Base-by-base conservation (phyloP, 2,329 filamentous ascomycete genomes). In the Sporothrix humicola region DNA sequence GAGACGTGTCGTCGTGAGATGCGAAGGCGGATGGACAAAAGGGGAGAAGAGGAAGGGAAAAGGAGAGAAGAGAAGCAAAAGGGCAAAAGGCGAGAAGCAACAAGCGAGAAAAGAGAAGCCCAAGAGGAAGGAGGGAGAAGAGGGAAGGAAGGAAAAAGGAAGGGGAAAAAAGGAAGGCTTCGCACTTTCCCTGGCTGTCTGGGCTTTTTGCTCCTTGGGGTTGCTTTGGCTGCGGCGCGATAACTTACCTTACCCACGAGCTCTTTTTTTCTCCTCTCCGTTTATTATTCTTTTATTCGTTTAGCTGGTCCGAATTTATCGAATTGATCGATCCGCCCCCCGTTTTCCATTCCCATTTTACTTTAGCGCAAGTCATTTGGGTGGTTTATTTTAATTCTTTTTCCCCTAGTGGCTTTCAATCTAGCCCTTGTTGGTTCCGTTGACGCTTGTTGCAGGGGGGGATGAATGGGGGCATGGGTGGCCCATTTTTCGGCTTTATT, bases 191-290 rank as follows among this genome's bases (percentile, higher is more conserved):
- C 63, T 75, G 61, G 69, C 69, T 75, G 73, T 76, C 74, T 74
- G 73, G 73, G 73, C 73, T 73, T 73, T 37, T 8, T 46, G 59
- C 59, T 63, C 59, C 59, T 66, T 74, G 58, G 74, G 75, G 74
- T 77, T 75, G 74, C 72, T 74, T 75, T 76, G 75, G 74, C 73
- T 74, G 73, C 73, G 66, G 74, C 73, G 72, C 72, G 66, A 54
- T 61, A 78, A 77, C 75, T 77, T 58, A 71, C 77, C 77, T 77
- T 74, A 78, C 77, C 77, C 77, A 78, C 76, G 76, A 74, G 73
- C 59, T 73, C 61, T 69, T 68, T 56, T 75, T 72, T 68, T 69
- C 37, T 56, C 50, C 52, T 37, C 59, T n/a, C 37, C 54, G 31
- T 73, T 63, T 71, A 71, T 71, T 72, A 42, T 63, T 52, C 3